phyloP scores from a whole-genome alignment of 345 rosid species.

The Trapa bicornis region DNA sequence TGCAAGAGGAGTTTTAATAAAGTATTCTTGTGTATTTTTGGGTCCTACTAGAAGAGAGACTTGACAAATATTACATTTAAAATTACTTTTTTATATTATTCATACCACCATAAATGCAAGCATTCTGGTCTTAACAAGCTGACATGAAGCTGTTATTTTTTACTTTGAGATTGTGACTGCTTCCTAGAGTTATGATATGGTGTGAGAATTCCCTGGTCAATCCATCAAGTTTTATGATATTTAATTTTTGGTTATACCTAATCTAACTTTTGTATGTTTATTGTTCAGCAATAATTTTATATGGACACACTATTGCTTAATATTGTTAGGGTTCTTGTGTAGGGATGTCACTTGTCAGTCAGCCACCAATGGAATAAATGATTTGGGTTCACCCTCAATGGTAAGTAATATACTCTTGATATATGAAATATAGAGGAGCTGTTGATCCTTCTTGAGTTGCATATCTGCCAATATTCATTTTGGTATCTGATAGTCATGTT shows the following conservation, averaged over 20 bases:
- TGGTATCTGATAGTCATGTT: background rate
- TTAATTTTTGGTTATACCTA: background rate
- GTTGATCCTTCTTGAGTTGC: background rate
- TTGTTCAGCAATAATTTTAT: background rate
- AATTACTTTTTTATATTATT: too few relatives aligned
- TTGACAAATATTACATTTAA: too few relatives aligned
- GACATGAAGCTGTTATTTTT: background rate
- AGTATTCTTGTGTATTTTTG: background rate
- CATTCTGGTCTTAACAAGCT: background rate
- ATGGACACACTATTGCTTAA: background rate
- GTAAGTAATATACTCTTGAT: constrained; percentile 22
- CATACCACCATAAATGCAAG: background rate
- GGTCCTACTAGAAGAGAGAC: background rate
- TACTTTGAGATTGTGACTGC: background rate
- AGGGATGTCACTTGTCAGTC: constrained; percentile 36
- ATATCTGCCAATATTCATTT: background rate
- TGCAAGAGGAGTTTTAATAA: background rate
- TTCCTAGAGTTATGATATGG: too few relatives aligned
- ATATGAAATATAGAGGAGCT: background rate
- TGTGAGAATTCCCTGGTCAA: background rate
- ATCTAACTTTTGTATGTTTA: background rate
- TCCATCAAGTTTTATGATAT: background rate
- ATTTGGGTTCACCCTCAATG: constrained; percentile 34
- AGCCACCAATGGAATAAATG: constrained; percentile 24
- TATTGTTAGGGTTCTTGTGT: constrained; percentile 16